Evolutionary conservation across 805 yeast genomes (phyloP), one percentile per base, ranked within the genome.

Genomic region (Candida loeiensis): DNA sequence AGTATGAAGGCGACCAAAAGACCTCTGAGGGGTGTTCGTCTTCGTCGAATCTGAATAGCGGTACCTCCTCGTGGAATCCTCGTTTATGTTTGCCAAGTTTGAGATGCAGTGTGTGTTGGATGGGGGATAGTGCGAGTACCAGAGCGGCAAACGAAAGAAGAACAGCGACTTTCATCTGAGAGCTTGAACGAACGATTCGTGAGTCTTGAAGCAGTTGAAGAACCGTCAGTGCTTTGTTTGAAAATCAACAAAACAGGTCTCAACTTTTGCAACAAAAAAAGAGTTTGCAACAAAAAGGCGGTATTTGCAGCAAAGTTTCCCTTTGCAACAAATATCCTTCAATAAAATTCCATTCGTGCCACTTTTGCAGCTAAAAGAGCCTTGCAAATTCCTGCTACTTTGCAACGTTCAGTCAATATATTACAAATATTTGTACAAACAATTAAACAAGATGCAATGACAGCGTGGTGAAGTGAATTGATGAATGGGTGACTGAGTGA

Each of bases 51-150:
- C 46, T 44, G 42, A 61, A 55, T 20, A 60, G 44, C 2, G 68
- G 63, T 9, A 49, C 36, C 41, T 64, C 67, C 35, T 59, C 67
- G 36, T 65, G 70, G 31, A 45, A 52, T 14, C 54, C 56, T 28
- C 58, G 39, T 30, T 53, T 53, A 32, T 13, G 16, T 8, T 21
- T 17, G 14, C 32, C 16, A 4, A 24, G 19, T 21, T 16, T 18
- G 30, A 15, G 34, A 28, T 16, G 19, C 36, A 25, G 22, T 11
- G 33, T 17, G 18, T 30, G 33, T 14, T 30, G 16, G 6, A 28
- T 18, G 4, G 21, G 31, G 16, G n/a, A n/a, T 27, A 13, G 17
- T 13, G 7, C 13, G 31, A 12, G n/a, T 12, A 25, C 6, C 4
- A 27, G 17, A 14, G 31, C 31, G n/a, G 31, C 27, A 11, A 25